Percentiles rank a stretch among this genome's conserved stretches.
Conservation (phyloP, 1,284 basidiomycete genomes). For the Malassezia vespertilionis region DNA sequence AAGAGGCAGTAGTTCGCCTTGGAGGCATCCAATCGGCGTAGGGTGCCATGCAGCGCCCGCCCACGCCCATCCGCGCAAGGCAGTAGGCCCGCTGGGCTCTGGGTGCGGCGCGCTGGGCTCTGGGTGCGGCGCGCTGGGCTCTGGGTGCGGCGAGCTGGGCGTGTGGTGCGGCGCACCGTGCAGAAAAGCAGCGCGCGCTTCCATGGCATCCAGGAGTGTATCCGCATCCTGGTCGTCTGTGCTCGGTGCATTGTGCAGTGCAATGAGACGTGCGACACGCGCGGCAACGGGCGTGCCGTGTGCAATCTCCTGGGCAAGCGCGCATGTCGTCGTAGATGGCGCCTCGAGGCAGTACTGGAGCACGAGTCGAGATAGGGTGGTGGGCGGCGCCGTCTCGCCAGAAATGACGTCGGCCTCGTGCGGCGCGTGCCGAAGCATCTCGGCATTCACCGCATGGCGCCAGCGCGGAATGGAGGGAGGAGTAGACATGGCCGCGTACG, state of each 20-base stretch:
- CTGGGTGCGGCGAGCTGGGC: neutral
- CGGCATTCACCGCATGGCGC: neutral
- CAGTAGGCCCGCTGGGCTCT: neutral
- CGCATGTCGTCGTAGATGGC: neutral
- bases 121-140: neutral
- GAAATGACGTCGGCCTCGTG: neutral
- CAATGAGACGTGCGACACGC: neutral
- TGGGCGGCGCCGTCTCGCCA: neutral
- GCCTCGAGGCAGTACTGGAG: slow-evolving; percentile 3
- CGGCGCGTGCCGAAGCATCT: neutral
- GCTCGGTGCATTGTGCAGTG: neutral
- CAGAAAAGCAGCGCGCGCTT: slow-evolving; percentile 1
- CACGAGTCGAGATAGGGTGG: neutral
- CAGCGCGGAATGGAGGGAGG: slow-evolving; percentile 12
- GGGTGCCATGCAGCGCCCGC: neutral
- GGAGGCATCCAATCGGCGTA: slow-evolving; percentile 17
- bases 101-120: no score
- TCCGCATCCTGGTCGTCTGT: neutral
- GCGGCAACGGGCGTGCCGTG: neutral
- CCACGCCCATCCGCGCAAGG: slow-evolving; percentile 5
- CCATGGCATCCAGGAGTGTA: slow-evolving; percentile 8
- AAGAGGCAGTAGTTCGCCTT: neutral
- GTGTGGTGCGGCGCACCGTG: neutral
- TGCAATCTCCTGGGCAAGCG: neutral
- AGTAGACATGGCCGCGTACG: neutral